A percentile compares a stretch with the other conserved stretches of the same genome.
Conservation (phyloP, 306 rosid genomes). For the Castanopsis chinensis region DNA sequence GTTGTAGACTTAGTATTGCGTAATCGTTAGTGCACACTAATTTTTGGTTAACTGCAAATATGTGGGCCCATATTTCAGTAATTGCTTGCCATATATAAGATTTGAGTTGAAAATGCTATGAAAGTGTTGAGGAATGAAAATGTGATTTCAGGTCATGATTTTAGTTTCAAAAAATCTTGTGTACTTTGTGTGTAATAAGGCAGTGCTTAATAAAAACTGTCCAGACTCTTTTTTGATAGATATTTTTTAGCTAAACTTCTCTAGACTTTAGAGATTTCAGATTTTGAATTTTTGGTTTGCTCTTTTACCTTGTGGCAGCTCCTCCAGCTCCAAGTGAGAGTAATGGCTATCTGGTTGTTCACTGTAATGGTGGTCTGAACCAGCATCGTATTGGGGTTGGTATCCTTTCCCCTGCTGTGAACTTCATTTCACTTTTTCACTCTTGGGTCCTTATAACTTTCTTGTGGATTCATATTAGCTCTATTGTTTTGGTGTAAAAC, state of each 20-base stretch:
- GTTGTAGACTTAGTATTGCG: rapidly evolving
- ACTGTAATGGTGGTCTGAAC: constrained; percentile 95
- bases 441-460: neutral
- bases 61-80: too few relatives aligned
- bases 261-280: neutral
- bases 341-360: constrained; percentile 87
- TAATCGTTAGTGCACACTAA: too few relatives aligned
- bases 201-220: too few relatives aligned
- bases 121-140: too few relatives aligned
- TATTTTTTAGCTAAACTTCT: neutral
- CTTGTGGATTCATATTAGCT: neutral
- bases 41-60: too few relatives aligned
- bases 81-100: too few relatives aligned
- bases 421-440: too few relatives aligned
- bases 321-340: constrained; percentile 76
- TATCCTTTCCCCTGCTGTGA: constrained; percentile 29
- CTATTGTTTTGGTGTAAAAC: neutral
- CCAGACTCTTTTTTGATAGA: too few relatives aligned
- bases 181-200: too few relatives aligned
- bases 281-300: neutral
- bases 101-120: too few relatives aligned
- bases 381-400: constrained; percentile 91
- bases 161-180: too few relatives aligned
- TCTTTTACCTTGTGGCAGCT: constrained; percentile 51
- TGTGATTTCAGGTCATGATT: too few relatives aligned